These are phyloP conservation scores for Plantago major DNA, from an alignment of 257 asterid genomes.

Conservation along the genomic window DNA sequence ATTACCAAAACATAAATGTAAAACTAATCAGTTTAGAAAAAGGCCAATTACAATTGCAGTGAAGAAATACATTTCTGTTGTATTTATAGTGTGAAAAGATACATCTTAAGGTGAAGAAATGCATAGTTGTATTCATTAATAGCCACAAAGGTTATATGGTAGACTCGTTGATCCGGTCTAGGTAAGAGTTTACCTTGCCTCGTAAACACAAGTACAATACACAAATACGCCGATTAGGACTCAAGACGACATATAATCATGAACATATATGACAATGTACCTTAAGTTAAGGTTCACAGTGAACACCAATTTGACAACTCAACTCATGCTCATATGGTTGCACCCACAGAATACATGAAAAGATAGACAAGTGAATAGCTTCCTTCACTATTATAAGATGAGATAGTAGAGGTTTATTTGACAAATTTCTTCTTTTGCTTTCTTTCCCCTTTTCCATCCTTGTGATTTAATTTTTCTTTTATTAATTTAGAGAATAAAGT, in stretches of 20 bases:
- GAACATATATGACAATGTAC: background rate
- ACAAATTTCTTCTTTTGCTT: background rate
- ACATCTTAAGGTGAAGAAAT: too few relatives aligned
- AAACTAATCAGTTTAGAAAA: too few relatives aligned
- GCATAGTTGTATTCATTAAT: too few relatives aligned
- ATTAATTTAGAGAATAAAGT: conserved; percentile 1
- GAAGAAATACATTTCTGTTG: too few relatives aligned
- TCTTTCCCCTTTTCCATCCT: background rate
- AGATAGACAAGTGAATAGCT: conserved; percentile 2
- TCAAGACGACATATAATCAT: background rate
- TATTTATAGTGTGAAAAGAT: too few relatives aligned
- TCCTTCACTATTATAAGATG: background rate
- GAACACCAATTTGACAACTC: background rate
- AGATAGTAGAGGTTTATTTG: background rate
- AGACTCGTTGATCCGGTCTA: too few relatives aligned
- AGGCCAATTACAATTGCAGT: too few relatives aligned
- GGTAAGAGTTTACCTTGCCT: too few relatives aligned
- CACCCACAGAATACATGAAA: conserved; percentile 21
- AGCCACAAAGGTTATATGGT: too few relatives aligned
- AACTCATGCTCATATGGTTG: conserved; percentile 15
- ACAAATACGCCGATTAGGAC: background rate
- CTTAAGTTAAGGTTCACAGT: background rate
- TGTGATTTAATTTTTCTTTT: background rate
- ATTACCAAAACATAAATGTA: too few relatives aligned
- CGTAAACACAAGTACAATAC: too few relatives aligned